Evolutionary conservation across 2,329 filamentous ascomycete species (phyloP).

Genomic region (Daldinia sp.): DNA sequence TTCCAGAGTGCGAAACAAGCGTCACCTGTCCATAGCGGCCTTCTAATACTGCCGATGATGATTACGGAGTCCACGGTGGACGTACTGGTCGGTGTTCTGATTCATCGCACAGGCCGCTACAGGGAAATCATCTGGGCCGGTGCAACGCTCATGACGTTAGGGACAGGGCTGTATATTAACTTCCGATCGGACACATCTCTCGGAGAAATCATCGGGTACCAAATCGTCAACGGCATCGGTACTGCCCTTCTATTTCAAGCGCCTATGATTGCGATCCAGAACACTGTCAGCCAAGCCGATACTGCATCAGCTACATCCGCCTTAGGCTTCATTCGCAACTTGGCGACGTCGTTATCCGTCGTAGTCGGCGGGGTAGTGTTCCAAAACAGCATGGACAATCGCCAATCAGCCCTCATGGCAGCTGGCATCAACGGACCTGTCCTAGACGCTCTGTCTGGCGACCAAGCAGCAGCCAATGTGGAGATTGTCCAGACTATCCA

Average conservation of each 20-base stretch:
- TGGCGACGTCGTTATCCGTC: constrained; percentile 58
- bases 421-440: constrained; percentile 40
- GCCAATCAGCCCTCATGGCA: constrained; percentile 30
- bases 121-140: constrained; percentile 52
- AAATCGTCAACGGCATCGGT: constrained; percentile 53
- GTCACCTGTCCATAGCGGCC: constrained; percentile 46
- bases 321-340: constrained; percentile 58
- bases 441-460: constrained; percentile 50
- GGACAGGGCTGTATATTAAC: constrained; percentile 46
- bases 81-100: constrained; percentile 43
- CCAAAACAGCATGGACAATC: constrained; percentile 45
- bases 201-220: constrained; percentile 53
- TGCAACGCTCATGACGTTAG: constrained; percentile 46
- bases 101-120: constrained; percentile 45
- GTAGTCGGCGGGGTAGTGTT: constrained; percentile 60
- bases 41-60: constrained; percentile 49
- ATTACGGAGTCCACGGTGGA: constrained; percentile 46
- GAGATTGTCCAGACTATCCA: constrained; percentile 51
- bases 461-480: constrained; percentile 57
- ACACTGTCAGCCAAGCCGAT: constrained; percentile 58
- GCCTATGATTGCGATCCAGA: constrained; percentile 53
- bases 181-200: constrained; percentile 42
- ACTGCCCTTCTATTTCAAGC: constrained; percentile 50
- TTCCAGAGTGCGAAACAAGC: constrained; percentile 52
- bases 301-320: constrained; percentile 61